Evolutionary conservation across 331 rosid species (phyloP), one percentile per base, ranked within the genome.

Genomic region (Malus hybrid): DNA sequence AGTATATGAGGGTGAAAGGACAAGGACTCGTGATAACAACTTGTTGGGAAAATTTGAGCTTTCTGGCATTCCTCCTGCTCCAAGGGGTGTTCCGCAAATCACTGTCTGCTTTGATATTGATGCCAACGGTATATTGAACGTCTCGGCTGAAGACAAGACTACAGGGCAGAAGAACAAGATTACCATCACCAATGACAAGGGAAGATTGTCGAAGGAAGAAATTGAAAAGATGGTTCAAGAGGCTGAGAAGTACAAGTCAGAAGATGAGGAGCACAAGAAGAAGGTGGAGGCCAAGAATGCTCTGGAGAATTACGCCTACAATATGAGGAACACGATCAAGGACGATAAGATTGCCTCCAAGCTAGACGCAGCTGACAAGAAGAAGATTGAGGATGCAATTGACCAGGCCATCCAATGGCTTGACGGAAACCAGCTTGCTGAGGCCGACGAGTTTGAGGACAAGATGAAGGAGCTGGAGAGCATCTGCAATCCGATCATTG

Each of bases 171-270:
- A 90, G 87, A 90, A 90, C 82, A 90, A 88, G 80, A 90, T 90
- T 29, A 90, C 96, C 28, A 90, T 90, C 4, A 90, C 93, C 16
- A 90, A 90, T 1, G 96, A 91, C 77, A 91, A 88, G 36, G 93
- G 96, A 56, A 88, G 96, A 69, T 62, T 90, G 22, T 90, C 94
- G 0, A 89, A 87, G 78, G 95, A 88, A 28, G 93, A 90, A 1
- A 90, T 90, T 2, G 96, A 91, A 82, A 91, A 91, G 86, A 91
- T 91, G 96, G 93, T 91, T 54, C 89, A 89, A 62, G 96, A 91
- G 46, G 96, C 96, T 2, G 93, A 90, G 88, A 90, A 85, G 3
- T 90, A 90, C 87, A 88, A 87, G 83, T 32, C 91, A 0, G 96
- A 91, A 80, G 96, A 91, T 9, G 96, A 91, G 83, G 96, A 91